phyloP scores from a whole-genome alignment of 257 asterid genomes.

The Solanum megistacrolobum region DNA sequence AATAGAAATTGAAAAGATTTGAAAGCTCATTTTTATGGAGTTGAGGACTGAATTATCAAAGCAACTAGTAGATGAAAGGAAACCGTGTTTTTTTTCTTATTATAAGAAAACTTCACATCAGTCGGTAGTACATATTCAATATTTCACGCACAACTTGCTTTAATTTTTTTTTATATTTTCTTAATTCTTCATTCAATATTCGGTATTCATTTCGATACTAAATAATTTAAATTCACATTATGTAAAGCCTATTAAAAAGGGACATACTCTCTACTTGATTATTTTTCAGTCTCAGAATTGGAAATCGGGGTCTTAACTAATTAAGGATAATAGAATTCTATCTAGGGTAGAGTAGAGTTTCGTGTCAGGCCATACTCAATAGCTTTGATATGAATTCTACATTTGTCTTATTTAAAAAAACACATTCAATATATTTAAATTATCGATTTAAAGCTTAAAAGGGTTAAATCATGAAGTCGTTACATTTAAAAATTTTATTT shows the following conservation, averaged over 20 bases:
- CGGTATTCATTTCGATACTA: rapidly evolving
- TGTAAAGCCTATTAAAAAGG: neutral
- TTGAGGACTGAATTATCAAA: neutral
- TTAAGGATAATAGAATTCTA: neutral
- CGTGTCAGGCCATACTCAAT: neutral
- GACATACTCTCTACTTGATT: neutral
- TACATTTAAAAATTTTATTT: rapidly evolving
- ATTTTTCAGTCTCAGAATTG: rapidly evolving
- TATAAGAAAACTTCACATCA: neutral
- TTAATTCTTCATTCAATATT: neutral
- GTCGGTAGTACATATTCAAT: neutral
- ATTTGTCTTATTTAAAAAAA: neutral
- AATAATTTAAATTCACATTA: neutral
- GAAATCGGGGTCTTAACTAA: rapidly evolving
- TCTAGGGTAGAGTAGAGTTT: neutral
- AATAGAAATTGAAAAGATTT: neutral
- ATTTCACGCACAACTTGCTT: neutral
- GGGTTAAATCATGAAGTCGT: neutral
- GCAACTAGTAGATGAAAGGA: slow-evolving; percentile 1
- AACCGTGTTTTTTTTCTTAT: neutral
- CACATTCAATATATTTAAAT: neutral
- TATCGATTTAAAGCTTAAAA: neutral
- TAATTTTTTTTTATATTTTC: neutral
- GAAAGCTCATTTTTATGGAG: neutral
- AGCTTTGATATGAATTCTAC: neutral